Base-by-base conservation (phyloP, 73 alveolate genomes). In the Uronychia setigera region DNA sequence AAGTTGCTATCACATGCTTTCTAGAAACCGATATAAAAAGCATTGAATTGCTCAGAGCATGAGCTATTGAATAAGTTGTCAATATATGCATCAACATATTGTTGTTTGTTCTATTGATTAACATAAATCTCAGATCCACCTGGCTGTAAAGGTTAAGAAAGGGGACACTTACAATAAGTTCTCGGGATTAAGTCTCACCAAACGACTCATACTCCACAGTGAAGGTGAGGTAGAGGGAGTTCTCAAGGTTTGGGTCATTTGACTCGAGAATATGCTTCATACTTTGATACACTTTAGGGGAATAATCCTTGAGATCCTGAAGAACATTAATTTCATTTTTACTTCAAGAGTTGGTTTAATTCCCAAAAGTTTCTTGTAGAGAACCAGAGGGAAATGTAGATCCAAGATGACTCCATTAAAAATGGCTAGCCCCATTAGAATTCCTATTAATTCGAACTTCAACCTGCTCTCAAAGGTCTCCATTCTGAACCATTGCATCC, bases 361-460 rank as follows among this genome's bases (percentile, higher is more conserved):
- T 59, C 35, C 85, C 0, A 86, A 76, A 0, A 86, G 87, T 77
- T 81, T 74, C 80, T 87, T 94, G 86, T 89, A 94, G 75, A 90
- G 84, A 19, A 91, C 97, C 92, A 78, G 74, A 29, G 98, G 98
- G 79, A 92, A 92, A 83, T 88, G 88, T 29, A 92, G 84, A 33
- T 92, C 98, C 33, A 94, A 80, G 30, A 94, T 88, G 31, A 94
- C 87, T 77, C 83, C 78, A 89, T 94, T 94, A 87, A 84, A 94
- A 57, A 92, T 92, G 35, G 97, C 98, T 33, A 94, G 84, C 26
- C 98, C 98, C 84, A 92, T 82, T 32, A 94, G 79, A 9, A 90
- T 83, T n/a, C 98, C 98, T 30, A 94, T 89, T 77, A 94, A 93
- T 84, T 94, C 97, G 81, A 92, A 94, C 78, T 94, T 92, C 1